Percentiles rank a stretch among this genome's conserved stretches.
Evolutionary conservation across 306 rosid species (phyloP).

Genomic region (Malus asiatica): DNA sequence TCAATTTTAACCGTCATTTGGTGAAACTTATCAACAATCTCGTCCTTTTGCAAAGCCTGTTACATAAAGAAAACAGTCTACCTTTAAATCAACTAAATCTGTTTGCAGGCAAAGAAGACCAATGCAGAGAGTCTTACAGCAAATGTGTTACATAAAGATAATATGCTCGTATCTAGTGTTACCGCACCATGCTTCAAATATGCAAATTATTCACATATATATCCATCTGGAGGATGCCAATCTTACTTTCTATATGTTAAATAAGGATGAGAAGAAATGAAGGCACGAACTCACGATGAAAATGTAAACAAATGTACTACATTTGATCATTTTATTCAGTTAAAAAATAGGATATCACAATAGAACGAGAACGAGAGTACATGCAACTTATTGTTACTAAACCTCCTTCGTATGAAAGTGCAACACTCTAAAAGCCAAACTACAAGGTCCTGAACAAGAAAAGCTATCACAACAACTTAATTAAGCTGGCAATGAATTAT

Average conservation of each 20-base stretch:
- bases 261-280: background rate
- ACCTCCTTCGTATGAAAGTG: background rate
- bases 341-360: background rate
- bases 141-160: background rate
- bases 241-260: background rate
- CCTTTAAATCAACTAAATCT: background rate
- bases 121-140: background rate
- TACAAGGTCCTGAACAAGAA: background rate
- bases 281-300: background rate
- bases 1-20: conserved; percentile 55
- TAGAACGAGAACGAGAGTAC: background rate
- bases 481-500: background rate
- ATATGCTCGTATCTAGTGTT: background rate
- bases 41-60: conserved; percentile 63
- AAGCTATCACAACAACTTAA: background rate
- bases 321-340: background rate
- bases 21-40: conserved; percentile 45
- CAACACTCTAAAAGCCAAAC: background rate
- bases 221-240: background rate
- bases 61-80: background rate
- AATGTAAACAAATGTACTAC: background rate
- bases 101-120: background rate
- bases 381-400: background rate
- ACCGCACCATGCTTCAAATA: background rate
- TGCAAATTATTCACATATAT: background rate